Conservation (phyloP, 805 yeast species). For the Suhomyces pyralidae region DNA sequence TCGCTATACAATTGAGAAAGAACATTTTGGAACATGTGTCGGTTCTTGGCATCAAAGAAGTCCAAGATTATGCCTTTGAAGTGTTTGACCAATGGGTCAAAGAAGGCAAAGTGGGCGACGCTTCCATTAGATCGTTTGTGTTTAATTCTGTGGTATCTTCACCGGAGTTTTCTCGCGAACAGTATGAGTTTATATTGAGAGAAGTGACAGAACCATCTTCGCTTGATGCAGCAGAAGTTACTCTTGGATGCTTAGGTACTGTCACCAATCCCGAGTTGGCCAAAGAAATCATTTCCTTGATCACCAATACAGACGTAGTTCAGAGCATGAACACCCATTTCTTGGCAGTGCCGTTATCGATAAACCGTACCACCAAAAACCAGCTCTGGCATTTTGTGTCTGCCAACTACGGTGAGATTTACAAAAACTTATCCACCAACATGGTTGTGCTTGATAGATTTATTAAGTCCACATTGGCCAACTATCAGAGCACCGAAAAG, state of each 20-base stretch:
- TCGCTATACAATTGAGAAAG: conserved; percentile 33
- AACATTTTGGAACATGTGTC: conserved; percentile 43
- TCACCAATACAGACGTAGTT: conserved; percentile 42
- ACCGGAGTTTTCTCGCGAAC: conserved; percentile 27
- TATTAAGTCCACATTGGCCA: conserved; percentile 36
- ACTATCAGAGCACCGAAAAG: conserved; percentile 36
- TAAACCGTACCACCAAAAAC: conserved; percentile 42
- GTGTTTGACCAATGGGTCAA: conserved; percentile 25
- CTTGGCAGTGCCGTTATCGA: conserved; percentile 45
- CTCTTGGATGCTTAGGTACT: conserved; percentile 54
- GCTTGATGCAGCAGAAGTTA: conserved; percentile 57
- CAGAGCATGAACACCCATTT: conserved; percentile 61
- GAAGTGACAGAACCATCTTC: conserved; percentile 51
- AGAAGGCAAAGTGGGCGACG: conserved; percentile 30
- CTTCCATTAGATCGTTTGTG: conserved; percentile 44
- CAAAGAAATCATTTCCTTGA: conserved; percentile 34
- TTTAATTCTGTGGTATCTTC: conserved; percentile 42
- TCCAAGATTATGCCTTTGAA: conserved; percentile 33
- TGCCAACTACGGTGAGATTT: conserved; percentile 44
- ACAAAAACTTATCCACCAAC: conserved; percentile 44
- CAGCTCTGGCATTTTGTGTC: conserved; percentile 50
- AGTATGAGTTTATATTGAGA: conserved; percentile 38
- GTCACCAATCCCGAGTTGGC: conserved; percentile 36
- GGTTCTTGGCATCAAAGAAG: conserved; percentile 32
- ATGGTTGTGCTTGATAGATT: conserved; percentile 52